Percentiles rank a stretch among this genome's conserved stretches.
Conservation (phyloP, 352 stramenopile species). For the Globisporangium ultimum region DNA sequence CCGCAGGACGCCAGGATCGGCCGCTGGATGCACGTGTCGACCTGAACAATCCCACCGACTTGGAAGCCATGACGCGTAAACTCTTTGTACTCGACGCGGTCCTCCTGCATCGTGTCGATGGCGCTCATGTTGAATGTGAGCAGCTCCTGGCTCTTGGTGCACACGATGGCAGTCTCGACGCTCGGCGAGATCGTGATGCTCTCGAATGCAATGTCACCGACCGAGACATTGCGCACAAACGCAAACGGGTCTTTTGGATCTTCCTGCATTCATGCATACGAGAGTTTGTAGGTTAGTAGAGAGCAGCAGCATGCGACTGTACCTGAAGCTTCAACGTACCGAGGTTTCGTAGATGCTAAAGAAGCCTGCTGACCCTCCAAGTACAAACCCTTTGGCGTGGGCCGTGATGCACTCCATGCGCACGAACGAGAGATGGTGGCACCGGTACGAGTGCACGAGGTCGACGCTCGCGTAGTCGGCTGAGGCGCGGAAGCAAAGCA, state of each 20-base stretch:
- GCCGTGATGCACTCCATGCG: slow-evolving; percentile 64
- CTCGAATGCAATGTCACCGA: slow-evolving; percentile 74
- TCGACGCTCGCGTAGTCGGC: slow-evolving; percentile 52
- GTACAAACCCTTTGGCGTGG: slow-evolving; percentile 71
- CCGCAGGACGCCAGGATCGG: slow-evolving; percentile 80
- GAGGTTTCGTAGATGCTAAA: slow-evolving; percentile 77
- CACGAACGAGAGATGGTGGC: slow-evolving; percentile 64
- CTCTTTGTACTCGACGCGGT: slow-evolving; percentile 59
- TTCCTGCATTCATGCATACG: slow-evolving; percentile 32
- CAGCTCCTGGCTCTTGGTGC: slow-evolving; percentile 65
- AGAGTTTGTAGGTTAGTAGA: background rate
- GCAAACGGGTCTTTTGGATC: slow-evolving; percentile 76
- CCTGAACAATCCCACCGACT: slow-evolving; percentile 56
- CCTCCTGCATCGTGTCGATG: slow-evolving; percentile 77
- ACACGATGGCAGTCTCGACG: slow-evolving; percentile 57
- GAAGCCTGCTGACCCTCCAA: slow-evolving; percentile 65
- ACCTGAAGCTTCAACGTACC: slow-evolving; percentile 22
- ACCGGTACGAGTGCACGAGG: slow-evolving; percentile 61
- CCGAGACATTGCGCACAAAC: slow-evolving; percentile 65
- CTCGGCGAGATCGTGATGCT: slow-evolving; percentile 66
- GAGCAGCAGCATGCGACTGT: background rate
- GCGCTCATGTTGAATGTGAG: slow-evolving; percentile 64
- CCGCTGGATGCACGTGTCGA: slow-evolving; percentile 82
- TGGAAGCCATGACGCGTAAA: slow-evolving; percentile 60
- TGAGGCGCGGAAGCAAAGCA: slow-evolving; percentile 61